Percentiles rank a stretch among this genome's conserved stretches.
Evolutionary conservation across 768 basidiomycete genomes (phyloP).

Genomic region (Suillus sp.): DNA sequence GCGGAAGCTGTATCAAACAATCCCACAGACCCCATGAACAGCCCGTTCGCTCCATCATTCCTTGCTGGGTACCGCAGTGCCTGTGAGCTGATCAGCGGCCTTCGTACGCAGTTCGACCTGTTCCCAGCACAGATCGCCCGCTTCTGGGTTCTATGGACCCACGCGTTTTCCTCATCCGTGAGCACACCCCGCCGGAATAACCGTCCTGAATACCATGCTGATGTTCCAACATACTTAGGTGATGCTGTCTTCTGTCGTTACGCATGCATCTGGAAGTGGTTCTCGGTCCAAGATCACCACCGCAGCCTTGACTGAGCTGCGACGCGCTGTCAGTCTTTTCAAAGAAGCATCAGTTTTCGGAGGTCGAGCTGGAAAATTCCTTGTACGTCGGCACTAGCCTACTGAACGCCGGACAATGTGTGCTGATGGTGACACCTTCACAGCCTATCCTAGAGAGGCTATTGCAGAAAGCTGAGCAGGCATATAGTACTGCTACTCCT

Average conservation of each 20-base stretch:
- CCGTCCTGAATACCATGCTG: slow-evolving; percentile 7
- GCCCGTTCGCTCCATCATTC: slow-evolving; percentile 66
- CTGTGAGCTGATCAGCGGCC: slow-evolving; percentile 53
- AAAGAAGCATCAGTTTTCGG: slow-evolving; percentile 61
- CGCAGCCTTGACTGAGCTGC: slow-evolving; percentile 68
- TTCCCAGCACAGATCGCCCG: slow-evolving; percentile 62
- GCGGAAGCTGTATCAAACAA: slow-evolving; percentile 69
- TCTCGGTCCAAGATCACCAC: slow-evolving; percentile 65
- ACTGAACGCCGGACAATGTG: background rate
- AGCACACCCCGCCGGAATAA: slow-evolving; percentile 23
- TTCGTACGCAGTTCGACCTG: slow-evolving; percentile 49
- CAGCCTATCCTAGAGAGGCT: slow-evolving; percentile 70
- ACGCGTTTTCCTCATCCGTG: slow-evolving; percentile 68
- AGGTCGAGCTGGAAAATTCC: slow-evolving; percentile 69
- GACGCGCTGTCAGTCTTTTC: slow-evolving; percentile 62
- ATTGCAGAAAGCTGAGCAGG: slow-evolving; percentile 59
- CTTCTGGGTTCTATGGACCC: slow-evolving; percentile 76
- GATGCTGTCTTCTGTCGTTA: slow-evolving; percentile 78
- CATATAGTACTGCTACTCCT: slow-evolving; percentile 50
- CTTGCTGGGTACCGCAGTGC: slow-evolving; percentile 69
- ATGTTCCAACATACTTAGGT: slow-evolving; percentile 44
- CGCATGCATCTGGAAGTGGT: slow-evolving; percentile 51
- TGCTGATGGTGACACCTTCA: background rate
- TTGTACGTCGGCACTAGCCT: slow-evolving; percentile 44
- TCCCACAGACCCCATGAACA: slow-evolving; percentile 68